A percentile compares a stretch with the other conserved stretches of the same genome.
Conservation (phyloP, 1,139 yeast species). For the Scheffersomyces parashehatae region DNA sequence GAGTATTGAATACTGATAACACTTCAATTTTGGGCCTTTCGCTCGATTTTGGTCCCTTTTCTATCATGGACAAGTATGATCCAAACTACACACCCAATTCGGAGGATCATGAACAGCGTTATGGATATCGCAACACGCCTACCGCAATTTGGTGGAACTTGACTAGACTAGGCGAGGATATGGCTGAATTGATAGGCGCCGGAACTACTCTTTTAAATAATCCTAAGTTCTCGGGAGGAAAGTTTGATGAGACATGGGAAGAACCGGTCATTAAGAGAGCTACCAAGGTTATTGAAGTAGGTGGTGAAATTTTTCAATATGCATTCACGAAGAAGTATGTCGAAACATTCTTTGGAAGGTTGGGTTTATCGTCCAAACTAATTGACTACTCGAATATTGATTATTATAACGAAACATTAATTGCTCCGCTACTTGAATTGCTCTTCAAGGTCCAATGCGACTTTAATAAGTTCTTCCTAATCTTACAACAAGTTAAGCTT, state of each 20-base stretch:
- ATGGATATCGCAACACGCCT: conserved; percentile 81
- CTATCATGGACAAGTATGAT: conserved; percentile 82
- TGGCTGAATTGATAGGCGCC: conserved; percentile 80
- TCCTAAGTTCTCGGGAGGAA: conserved; percentile 27
- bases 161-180: conserved; percentile 78
- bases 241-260: conserved; percentile 49
- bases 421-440: conserved; percentile 65
- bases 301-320: conserved; percentile 66
- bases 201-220: conserved; percentile 52
- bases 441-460: conserved; percentile 67
- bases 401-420: conserved; percentile 42
- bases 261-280: conserved; percentile 61
- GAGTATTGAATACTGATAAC: conserved; percentile 93
- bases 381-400: conserved; percentile 39
- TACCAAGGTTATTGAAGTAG: conserved; percentile 59
- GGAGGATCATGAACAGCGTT: conserved; percentile 73
- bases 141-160: conserved; percentile 93
- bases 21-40: conserved; percentile 85
- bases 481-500: conserved; percentile 44
- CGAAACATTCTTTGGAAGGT: conserved; percentile 59
- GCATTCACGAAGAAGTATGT: conserved; percentile 62
- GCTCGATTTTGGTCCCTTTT: conserved; percentile 94
- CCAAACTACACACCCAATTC: conserved; percentile 87
- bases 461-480: conserved; percentile 75
- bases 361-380: conserved; percentile 56